Conservation (phyloP, 768 basidiomycete genomes). For the Tulasnella sp. region DNA sequence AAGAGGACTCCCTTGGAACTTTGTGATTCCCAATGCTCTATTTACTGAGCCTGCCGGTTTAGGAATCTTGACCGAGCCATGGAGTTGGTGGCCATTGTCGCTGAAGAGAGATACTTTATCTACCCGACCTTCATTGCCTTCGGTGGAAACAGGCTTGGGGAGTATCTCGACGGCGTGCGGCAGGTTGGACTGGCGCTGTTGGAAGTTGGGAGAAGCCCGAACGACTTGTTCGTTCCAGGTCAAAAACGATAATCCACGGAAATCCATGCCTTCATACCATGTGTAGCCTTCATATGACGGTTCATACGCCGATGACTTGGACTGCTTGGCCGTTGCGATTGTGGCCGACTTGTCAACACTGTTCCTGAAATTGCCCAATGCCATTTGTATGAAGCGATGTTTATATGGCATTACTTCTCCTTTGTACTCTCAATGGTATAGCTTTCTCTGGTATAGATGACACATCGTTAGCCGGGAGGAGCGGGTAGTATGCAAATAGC, state of each 20-base stretch:
- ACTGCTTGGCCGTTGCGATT: not conserved
- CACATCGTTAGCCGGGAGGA: not conserved
- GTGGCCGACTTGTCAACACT: not conserved
- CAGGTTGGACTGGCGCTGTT: constrained; percentile 60
- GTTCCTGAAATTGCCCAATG: not conserved
- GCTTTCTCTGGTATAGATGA: not conserved
- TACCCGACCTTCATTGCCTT: constrained; percentile 73
- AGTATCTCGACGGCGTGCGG: constrained; percentile 65
- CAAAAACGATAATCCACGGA: not conserved
- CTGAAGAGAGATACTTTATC: constrained; percentile 73
- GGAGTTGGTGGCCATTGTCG: constrained; percentile 71
- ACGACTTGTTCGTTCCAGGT: not conserved
- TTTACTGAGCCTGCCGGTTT: not conserved
- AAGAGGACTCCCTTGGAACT: not conserved
- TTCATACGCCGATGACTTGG: not conserved
- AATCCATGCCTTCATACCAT: not conserved
- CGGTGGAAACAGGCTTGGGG: constrained; percentile 48
- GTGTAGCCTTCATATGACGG: not conserved
- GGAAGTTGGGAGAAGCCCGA: constrained; percentile 44
- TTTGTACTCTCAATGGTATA: not conserved
- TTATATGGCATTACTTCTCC: not conserved
- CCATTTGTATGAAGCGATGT: not conserved
- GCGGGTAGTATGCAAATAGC: not conserved
- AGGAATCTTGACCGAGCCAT: constrained; percentile 71
- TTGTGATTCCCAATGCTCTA: too few relatives aligned